Base-by-base conservation (phyloP, 306 rosid species). In the Dicorynia guianensis region DNA sequence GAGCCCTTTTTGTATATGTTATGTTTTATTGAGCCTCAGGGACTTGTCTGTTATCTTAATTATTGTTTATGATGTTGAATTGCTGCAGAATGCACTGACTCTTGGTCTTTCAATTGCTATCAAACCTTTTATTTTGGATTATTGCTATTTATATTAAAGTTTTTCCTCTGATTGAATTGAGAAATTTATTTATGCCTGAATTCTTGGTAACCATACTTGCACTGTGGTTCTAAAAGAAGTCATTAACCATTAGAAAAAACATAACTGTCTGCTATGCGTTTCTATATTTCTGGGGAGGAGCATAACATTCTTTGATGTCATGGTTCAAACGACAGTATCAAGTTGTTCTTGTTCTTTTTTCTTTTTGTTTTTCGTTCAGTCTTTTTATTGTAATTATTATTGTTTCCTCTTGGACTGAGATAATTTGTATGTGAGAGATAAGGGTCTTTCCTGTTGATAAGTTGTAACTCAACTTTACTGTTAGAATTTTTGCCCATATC, bases 401-500 rank as follows among this genome's bases (percentile, higher is more conserved):
- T n/a, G 5, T 11, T 75, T 25, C 30, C 1, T 8, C 11, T 17
- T 7, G 59, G 9, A 13, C 0, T 15, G 11, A 17, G 1, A 10
- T 53, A 3, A 15, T 15, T 18, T 15, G 18, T 5, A 6, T 17
- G 17, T 53, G 57, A 53, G 57, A 53, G 11, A 46, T 25, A 25
- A 25, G 30, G 2, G 30, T 11, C 59, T 17, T 44, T 60, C 49
- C 58, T 61, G 63, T 54, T 61, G 20, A 12, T 40, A 8, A 25
- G 34, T 19, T 54, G 74, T 40, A 68, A 47, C 44, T 17, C 74
- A 59, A 3, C 11, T 40, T 70, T n/a, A 43, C 56, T 13, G 8
- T 50, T 65, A 35, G 57, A 62, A 48, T 36, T 62, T 77, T 77
- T 57, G 47, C 46, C 74, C 46, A 35, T 73, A 50, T 74, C 40